Evolutionary conservation across 148 eudicot genomes (phyloP), one percentile per base, ranked within the genome.

Genomic region (Chenopodium suecicum): DNA sequence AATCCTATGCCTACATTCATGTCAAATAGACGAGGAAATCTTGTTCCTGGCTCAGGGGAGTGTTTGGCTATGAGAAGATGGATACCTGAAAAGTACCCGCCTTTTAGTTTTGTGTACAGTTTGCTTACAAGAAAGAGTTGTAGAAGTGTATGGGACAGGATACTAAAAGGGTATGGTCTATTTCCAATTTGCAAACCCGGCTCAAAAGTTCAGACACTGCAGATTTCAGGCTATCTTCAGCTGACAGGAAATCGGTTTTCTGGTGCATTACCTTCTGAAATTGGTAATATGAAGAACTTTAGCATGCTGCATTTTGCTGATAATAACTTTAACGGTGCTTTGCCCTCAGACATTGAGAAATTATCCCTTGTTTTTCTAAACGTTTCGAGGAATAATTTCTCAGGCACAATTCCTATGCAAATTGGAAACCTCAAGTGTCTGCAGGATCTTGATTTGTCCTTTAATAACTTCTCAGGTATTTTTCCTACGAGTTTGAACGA

Each of bases 51-150:
- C 37, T 86, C 98, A 0, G 99, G 99, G 4, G 99, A 94, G 80
- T 96, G 99, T 84, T 79, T 84, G 84, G 88, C 90, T 2, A 88
- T 96, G 98, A 91, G 5, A 82, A 92, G 99, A 83, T 96, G 99
- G 99, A 94, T 96, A 71, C 98, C 98, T 4, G 99, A 94, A 19
- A 89, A 90, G 82, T 96, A 96, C 80, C 94, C 98, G 29, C 99
- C 99, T 14, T 96, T 96, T 83, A 96, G 94, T 82, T 96, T 96
- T 84, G 98, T 82, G 44, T 94, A 90, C 65, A 83, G 79, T 23
- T 82, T 96, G 79, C 91, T 96, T 23, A 92, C 97, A n/a, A 84
- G 91, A 83, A 95, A 91, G 88, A 92, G 83, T 27, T 95, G 98
- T 56, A 85, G 97, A 81, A 87, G 48, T 70, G 80, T 93, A 20